A percentile compares a stretch with the other conserved stretches of the same genome.
Conservation (phyloP, 2,329 filamentous ascomycete species). For the Fusarium papillatum region DNA sequence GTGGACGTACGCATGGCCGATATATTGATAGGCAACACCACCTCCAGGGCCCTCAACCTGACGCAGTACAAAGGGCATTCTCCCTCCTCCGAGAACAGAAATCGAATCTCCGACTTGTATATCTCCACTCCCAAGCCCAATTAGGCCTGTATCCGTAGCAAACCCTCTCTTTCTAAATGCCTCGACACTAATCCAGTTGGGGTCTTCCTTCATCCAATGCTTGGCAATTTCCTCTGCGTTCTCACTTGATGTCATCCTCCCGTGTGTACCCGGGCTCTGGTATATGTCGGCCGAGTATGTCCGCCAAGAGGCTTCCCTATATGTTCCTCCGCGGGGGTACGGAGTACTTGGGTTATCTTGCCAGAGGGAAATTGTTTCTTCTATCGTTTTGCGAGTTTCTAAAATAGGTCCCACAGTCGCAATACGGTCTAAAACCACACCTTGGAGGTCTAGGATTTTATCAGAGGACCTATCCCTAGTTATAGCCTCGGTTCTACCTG, state of each 20-base stretch:
- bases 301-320: not conserved
- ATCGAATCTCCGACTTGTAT: not conserved
- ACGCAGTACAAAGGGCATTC: not conserved
- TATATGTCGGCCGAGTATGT: not conserved
- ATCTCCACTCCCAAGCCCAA: not conserved
- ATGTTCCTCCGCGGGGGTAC: not conserved
- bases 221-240: not conserved
- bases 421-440: not conserved
- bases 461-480: not conserved
- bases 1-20: not conserved
- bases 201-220: too few relatives aligned
- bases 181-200: too few relatives aligned
- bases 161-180: not conserved
- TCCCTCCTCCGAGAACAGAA: not conserved
- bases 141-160: not conserved
- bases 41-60: not conserved
- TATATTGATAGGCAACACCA: not conserved
- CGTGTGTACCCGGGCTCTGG: not conserved
- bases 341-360: not conserved
- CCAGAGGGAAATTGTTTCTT: not conserved
- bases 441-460: not conserved
- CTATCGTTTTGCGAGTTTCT: accelerated
- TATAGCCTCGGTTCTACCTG: accelerated
- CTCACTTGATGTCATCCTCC: not conserved
- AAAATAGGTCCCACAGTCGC: not conserved